Evolutionary conservation across 495 filamentous ascomycete genomes (phyloP), one percentile per base, ranked within the genome.

Genomic region (Bombardia bombarda): DNA sequence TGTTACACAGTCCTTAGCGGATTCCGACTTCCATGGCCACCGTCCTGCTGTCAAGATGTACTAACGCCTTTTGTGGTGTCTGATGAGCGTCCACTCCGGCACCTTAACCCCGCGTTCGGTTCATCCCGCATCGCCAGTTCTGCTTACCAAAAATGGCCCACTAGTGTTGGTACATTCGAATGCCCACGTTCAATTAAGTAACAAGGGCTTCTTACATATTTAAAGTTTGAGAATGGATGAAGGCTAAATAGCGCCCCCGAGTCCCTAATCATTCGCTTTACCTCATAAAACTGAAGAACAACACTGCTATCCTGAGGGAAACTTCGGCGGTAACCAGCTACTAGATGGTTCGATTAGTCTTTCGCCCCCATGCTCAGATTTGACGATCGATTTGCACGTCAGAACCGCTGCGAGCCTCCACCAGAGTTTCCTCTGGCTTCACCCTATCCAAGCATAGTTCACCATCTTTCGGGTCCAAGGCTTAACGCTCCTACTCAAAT

Each of bases 231-330:
- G 77, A 80, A 79, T 81, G 76, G 73, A 77, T 82, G 73, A 80
- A 80, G 75, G 77, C 73, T 46, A 80, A 69, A 81, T 75, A 70
- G 69, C 77, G 72, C 78, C 75, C 75, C 75, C 77, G 79, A 73
- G 75, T 78, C 77, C 79, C 77, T 82, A 80, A 81, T 81, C 73
- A 82, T 82, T 81, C 74, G 77, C 78, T 80, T 81, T 82, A 82
- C 78, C 76, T 79, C 74, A 82, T 82, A 80, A 80, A 80, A 79
- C 75, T 79, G 71, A 78, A 71, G 44, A 65, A 72, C 70, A 73
- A 77, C 74, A 78, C 77, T 82, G 74, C 75, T 82, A 82, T 82
- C 72, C 76, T 81, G 70, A 81, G 74, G 75, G 74, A 80, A 80
- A 80, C 77, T 82, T 82, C 74, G 73, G 73, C 78, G 73, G 74